Evolutionary conservation across 768 basidiomycete genomes (phyloP).

Genomic region (Russula sp.): DNA sequence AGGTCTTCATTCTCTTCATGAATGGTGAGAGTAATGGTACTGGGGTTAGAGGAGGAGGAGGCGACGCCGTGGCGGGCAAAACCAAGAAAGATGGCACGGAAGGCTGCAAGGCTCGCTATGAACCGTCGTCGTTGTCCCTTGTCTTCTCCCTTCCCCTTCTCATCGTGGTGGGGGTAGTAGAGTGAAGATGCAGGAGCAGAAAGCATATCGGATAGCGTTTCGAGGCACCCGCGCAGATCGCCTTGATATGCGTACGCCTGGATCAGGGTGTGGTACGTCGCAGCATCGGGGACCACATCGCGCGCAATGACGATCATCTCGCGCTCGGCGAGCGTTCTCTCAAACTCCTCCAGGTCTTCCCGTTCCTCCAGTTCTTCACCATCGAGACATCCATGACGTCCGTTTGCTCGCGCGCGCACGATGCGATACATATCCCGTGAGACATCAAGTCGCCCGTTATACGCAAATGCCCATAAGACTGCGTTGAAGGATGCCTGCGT

Average conservation of each 20-base stretch:
- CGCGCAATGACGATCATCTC: slow-evolving; percentile 46
- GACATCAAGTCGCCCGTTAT: slow-evolving; percentile 51
- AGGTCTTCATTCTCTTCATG: not conserved
- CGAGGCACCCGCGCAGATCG: slow-evolving; percentile 53
- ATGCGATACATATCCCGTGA: slow-evolving; percentile 58
- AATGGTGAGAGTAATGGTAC: not conserved
- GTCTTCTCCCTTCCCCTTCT: not conserved
- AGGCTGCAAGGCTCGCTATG: slow-evolving; percentile 46
- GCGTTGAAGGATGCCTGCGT: slow-evolving; percentile 67
- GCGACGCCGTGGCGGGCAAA: slow-evolving; percentile 57
- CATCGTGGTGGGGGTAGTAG: slow-evolving; percentile 2
- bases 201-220: slow-evolving; percentile 68
- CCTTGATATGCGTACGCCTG: slow-evolving; percentile 73
- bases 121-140: slow-evolving; percentile 35
- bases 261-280: slow-evolving; percentile 67
- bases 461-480: slow-evolving; percentile 66
- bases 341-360: slow-evolving; percentile 37
- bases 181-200: slow-evolving; percentile 31
- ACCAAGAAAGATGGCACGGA: slow-evolving; percentile 72
- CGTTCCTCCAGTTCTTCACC: slow-evolving; percentile 32
- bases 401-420: slow-evolving; percentile 32
- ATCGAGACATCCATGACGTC: no score
- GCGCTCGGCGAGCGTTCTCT: slow-evolving; percentile 41
- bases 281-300: slow-evolving; percentile 52
- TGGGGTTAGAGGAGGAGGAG: not conserved